Evolutionary conservation across 2,329 filamentous ascomycete species (phyloP), one percentile per base, ranked within the genome.

Genomic region (Lasiodiplodia theobromae): DNA sequence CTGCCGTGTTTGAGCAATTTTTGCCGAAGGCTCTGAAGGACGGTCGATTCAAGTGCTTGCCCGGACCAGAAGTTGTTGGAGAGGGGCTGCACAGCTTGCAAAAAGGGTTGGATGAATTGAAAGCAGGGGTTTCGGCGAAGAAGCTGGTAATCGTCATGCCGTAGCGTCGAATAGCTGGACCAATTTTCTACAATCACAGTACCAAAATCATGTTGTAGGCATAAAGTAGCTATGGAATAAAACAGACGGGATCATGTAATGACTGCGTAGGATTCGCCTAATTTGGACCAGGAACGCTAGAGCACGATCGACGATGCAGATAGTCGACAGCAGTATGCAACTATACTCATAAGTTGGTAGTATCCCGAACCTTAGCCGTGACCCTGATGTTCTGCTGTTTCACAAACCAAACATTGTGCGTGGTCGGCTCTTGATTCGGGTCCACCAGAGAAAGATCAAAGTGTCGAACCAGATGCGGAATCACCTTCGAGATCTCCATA

Each of bases 401-500:
- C 60, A 64, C 60, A 31, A 64, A 64, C 60, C 60, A 64, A 7
- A 60, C 56, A 8, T 47, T 60, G 21, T 60, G 56, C 6, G 12
- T 28, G 23, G 40, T 25, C 11, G 23, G 37, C 2, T 12, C n/a
- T 14, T 10, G 18, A 4, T 60, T 18, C 16, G 56, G 38, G 21
- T 28, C 21, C 11, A 47, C 38, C 14, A 64, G 31, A 7, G 37
- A n/a, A 44, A 64, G 31, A 31, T 64, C 40, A 25, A 64, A 64
- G 25, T 38, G 16, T 14, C 25, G 44, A 3, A 64, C 10, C 16
- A 64, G 40, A 28, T 74, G 78, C 2, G 77, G 73, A 3, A 74
- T 66, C 16, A 78, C 69, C 69, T 82, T 81, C n/a, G 70, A 73
- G 7, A 80, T 68, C 70, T 82, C 76, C 47, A 81, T 71, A 44